Percentiles rank a stretch among this genome's conserved stretches.
These are phyloP conservation scores for Emergomyces orientalis DNA, from an alignment of 2,329 filamentous ascomycete genomes.

Conservation along the genomic window DNA sequence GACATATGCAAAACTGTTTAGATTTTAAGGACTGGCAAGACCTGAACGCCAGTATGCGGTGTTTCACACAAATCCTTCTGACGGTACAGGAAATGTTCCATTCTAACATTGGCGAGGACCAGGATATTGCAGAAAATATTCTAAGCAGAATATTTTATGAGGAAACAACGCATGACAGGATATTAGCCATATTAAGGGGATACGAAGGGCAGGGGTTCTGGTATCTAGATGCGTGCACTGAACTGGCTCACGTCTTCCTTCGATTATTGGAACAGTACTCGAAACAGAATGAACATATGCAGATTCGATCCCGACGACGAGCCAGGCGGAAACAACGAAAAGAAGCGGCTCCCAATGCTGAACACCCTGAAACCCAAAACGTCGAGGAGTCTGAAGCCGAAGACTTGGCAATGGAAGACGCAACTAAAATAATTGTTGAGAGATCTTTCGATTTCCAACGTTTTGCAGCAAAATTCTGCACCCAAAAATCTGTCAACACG, in stretches of 20 bases:
- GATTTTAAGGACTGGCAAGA: conserved; percentile 84
- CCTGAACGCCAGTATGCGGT: conserved; percentile 78
- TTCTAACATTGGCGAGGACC: conserved; percentile 78
- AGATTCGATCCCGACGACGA: conserved; percentile 72
- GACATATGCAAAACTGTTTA: conserved; percentile 66
- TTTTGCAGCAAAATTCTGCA: conserved; percentile 71
- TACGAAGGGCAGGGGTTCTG: conserved; percentile 93
- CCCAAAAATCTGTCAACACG: conserved; percentile 77
- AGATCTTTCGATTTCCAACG: conserved; percentile 88
- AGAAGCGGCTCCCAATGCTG: conserved; percentile 31
- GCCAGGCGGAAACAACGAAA: conserved; percentile 65
- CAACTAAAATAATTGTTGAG: conserved; percentile 64
- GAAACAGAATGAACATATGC: conserved; percentile 88
- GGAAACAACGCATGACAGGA: conserved; percentile 80
- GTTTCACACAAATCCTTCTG: conserved; percentile 86
- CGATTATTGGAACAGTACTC: conserved; percentile 88
- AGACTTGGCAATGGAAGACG: conserved; percentile 54
- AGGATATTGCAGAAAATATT: conserved; percentile 96
- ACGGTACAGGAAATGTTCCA: conserved; percentile 89
- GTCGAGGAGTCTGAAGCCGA: conserved; percentile 58
- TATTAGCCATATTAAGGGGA: conserved; percentile 68
- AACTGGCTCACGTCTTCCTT: conserved; percentile 83
- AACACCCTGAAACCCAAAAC: conserved; percentile 47
- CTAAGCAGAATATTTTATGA: conserved; percentile 97
- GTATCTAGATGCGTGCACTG: conserved; percentile 84